Conservation (phyloP, 192 early-diverging fungal genomes). For the Backusella tuberculispora region DNA sequence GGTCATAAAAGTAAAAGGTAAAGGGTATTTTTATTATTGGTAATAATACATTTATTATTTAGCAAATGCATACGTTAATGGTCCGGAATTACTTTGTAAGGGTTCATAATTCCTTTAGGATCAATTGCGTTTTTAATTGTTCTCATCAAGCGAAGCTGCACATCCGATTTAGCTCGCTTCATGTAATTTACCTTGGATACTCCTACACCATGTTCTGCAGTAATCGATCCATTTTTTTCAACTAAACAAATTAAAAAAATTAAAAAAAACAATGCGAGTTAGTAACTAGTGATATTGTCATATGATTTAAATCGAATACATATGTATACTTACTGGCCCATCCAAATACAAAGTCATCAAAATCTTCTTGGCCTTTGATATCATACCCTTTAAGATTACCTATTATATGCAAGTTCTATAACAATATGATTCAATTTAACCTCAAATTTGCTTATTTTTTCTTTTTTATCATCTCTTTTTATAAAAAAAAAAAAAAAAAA, state of each 20-base stretch:
- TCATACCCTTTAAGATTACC: constrained; percentile 70
- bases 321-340: constrained; percentile 65
- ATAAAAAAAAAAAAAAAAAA: neutral
- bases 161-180: constrained; percentile 67
- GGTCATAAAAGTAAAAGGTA: too few species aligned
- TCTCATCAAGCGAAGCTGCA: constrained; percentile 73
- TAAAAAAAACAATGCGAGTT: constrained; percentile 4
- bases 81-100: constrained; percentile 56
- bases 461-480: neutral
- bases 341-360: constrained; percentile 92
- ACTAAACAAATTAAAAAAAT: too few species aligned
- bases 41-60: too few species aligned
- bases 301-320: constrained; percentile 9
- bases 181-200: constrained; percentile 67
- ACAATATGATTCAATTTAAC: neutral
- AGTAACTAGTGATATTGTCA: neutral
- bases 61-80: neutral
- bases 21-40: too few species aligned
- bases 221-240: constrained; percentile 67
- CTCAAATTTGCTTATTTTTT: neutral
- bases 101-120: constrained; percentile 85
- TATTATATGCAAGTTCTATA: constrained; percentile 88
- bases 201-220: constrained; percentile 88
- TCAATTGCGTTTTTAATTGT: constrained; percentile 77
- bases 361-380: constrained; percentile 60